A percentile compares a stretch with the other conserved stretches of the same genome.
Conservation (phyloP, 169 alveolate species). For the Cryptosporidium meleagridis region DNA sequence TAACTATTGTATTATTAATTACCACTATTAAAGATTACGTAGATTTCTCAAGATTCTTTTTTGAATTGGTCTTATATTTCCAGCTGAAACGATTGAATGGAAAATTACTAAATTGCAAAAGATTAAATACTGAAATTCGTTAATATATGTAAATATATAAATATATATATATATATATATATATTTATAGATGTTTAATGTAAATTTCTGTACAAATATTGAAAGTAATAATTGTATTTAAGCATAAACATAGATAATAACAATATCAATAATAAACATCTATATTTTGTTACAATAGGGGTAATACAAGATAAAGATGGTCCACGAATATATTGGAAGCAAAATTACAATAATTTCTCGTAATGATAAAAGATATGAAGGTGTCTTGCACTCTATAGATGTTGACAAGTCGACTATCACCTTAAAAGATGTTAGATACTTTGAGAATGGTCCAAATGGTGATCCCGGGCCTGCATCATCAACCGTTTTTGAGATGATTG, state of each 20-base stretch:
- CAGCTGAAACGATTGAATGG: no score
- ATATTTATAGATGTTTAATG: no score
- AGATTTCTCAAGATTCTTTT: background rate
- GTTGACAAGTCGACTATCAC: conserved; percentile 69
- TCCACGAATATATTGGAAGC: conserved; percentile 71
- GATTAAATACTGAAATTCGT: no score
- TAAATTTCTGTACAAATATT: background rate
- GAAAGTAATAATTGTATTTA: background rate
- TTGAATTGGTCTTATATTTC: no score
- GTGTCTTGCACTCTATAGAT: conserved; percentile 67
- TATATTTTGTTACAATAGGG: background rate
- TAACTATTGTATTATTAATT: no score
- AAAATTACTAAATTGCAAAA: no score
- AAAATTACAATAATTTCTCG: conserved; percentile 70
- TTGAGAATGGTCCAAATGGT: conserved; percentile 37
- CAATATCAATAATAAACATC: background rate
- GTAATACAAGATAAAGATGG: conserved; percentile 19
- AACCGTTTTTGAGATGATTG: conserved; percentile 66
- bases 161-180: no score
- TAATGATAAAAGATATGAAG: conserved; percentile 66
- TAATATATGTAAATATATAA: no score
- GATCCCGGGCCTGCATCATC: conserved; percentile 55
- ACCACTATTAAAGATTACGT: background rate
- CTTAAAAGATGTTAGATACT: conserved; percentile 65
- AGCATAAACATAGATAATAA: background rate